phyloP scores from a whole-genome alignment of 306 rosid species.

The Citrullus mucosospermus region DNA sequence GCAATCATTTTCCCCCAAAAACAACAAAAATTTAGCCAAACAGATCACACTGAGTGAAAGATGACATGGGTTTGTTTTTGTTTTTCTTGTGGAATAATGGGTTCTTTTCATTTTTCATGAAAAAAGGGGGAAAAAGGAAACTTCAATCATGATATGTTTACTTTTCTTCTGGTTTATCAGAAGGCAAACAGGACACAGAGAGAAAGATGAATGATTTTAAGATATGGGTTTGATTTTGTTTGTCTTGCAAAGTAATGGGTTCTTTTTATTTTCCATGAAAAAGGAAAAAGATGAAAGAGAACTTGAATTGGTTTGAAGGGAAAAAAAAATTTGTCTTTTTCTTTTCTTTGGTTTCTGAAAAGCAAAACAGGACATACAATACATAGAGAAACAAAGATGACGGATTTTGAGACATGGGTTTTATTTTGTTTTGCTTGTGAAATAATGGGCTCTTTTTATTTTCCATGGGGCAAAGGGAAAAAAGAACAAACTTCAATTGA shows the following conservation, averaged over 20 bases:
- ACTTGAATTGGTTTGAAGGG: background rate
- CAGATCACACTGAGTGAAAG: background rate
- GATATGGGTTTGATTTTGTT: background rate
- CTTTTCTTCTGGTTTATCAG: too few species aligned
- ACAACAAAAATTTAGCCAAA: background rate
- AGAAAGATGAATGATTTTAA: background rate
- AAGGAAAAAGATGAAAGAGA: background rate
- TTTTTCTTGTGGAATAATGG: background rate
- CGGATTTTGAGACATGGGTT: background rate
- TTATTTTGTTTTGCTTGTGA: background rate
- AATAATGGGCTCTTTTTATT: background rate
- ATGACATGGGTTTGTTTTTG: background rate
- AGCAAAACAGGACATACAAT: background rate
- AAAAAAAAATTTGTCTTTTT: too few species aligned
- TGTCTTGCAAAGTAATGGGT: background rate
- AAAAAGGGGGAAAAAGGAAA: too few species aligned
- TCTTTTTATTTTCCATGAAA: background rate
- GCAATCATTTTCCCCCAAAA: background rate
- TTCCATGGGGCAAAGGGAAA: background rate
- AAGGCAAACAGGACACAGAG: too few species aligned
- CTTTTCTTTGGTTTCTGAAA: too few species aligned
- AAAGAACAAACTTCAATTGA: background rate
- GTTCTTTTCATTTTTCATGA: background rate
- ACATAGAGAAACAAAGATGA: background rate
- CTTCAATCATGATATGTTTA: too few species aligned